Conservation (phyloP, 345 rosid genomes). For the Bretschneidera sinensis region DNA sequence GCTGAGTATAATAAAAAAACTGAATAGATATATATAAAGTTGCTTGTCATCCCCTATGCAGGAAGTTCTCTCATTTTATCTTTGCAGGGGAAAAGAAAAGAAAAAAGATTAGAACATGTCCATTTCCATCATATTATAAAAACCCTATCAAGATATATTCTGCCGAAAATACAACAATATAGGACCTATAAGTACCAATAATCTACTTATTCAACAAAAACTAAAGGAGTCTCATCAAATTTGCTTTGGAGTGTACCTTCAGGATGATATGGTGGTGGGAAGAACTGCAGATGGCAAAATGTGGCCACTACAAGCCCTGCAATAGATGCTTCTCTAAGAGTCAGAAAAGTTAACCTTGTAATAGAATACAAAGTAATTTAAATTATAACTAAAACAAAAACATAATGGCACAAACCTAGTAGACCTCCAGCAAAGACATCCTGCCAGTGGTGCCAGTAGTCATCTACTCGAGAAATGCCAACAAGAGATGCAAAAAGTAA, state of each 20-base stretch:
- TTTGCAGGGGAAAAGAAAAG: background rate
- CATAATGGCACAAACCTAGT: constrained; percentile 37
- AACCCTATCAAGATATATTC: too few species aligned
- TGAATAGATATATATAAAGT: too few species aligned
- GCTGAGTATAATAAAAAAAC: too few species aligned
- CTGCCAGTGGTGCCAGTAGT: constrained; percentile 89
- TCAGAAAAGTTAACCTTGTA: background rate
- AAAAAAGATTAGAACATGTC: background rate
- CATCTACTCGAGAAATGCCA: constrained; percentile 77
- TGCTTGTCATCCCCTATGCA: too few species aligned
- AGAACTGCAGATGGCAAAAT: constrained; percentile 73
- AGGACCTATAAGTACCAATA: background rate
- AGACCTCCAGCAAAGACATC: constrained; percentile 82
- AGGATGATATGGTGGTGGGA: constrained; percentile 59
- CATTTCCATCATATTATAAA: too few species aligned
- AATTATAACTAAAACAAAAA: background rate
- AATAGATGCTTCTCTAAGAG: constrained; percentile 4
- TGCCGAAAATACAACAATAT: background rate
- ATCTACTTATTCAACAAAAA: background rate
- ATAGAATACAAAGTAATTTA: background rate
- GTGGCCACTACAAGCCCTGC: constrained; percentile 54
- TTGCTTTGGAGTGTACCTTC: constrained; percentile 31
- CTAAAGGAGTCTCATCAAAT: too few species aligned
- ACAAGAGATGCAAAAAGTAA: constrained; percentile 61
- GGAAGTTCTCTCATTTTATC: too few species aligned